Percentiles rank a stretch among this genome's conserved stretches.
Conservation (phyloP, 2,329 filamentous ascomycete genomes). For the Talaromyces islandicus region DNA sequence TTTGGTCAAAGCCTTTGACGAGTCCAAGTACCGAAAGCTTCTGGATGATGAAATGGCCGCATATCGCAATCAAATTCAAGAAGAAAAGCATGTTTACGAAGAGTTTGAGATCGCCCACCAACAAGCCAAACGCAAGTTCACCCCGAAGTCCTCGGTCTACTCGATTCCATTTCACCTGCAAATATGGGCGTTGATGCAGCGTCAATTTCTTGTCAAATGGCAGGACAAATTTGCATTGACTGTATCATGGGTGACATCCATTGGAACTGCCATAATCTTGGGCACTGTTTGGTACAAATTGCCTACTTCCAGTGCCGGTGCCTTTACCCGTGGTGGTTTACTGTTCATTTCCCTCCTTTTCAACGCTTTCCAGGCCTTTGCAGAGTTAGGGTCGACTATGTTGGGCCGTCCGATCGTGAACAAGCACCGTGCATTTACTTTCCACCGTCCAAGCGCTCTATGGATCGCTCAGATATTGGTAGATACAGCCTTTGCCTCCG, state of each 20-base stretch:
- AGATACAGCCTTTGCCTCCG: conserved; percentile 65
- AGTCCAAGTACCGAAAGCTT: conserved; percentile 53
- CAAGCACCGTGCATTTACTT: conserved; percentile 78
- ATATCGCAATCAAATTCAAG: conserved; percentile 60
- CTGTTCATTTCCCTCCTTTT: conserved; percentile 75
- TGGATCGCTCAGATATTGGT: conserved; percentile 80
- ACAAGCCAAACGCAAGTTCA: conserved; percentile 56
- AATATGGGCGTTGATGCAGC: conserved; percentile 74
- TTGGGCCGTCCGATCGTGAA: conserved; percentile 69
- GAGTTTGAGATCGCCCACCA: conserved; percentile 55
- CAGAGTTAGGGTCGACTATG: conserved; percentile 71
- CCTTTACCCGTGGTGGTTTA: conserved; percentile 75
- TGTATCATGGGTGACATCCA: conserved; percentile 65
- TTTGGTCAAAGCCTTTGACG: conserved; percentile 63
- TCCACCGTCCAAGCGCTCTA: conserved; percentile 73
- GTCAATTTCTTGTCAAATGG: conserved; percentile 79
- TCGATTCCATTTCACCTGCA: conserved; percentile 77
- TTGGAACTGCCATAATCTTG: conserved; percentile 70
- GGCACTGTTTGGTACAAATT: conserved; percentile 74
- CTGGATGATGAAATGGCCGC: conserved; percentile 61
- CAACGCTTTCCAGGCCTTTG: conserved; percentile 82
- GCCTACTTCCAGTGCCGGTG: conserved; percentile 57
- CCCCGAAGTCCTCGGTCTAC: conserved; percentile 69
- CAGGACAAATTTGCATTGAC: conserved; percentile 74
- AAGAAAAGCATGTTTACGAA: conserved; percentile 62